Conservation (phyloP, 495 filamentous ascomycete species). For the Podospora comata region DNA sequence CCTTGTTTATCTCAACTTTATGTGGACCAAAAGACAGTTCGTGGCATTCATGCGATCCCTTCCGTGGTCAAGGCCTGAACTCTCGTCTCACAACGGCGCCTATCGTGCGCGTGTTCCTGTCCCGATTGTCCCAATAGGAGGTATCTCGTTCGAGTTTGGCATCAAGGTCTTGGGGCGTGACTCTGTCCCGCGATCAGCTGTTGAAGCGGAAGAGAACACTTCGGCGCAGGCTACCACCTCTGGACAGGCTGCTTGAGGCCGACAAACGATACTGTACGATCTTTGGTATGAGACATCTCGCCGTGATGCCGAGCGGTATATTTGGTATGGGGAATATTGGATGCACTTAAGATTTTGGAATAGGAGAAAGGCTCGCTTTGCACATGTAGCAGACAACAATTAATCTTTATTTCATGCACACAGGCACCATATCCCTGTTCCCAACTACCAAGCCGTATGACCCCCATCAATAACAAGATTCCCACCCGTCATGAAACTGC, state of each 20-base stretch:
- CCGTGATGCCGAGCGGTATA: too few relatives aligned
- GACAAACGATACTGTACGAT: background rate
- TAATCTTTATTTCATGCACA: slow-evolving; percentile 26
- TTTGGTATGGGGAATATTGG: background rate
- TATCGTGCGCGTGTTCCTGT: background rate
- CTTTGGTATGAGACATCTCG: too few relatives aligned
- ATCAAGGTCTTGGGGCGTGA: background rate
- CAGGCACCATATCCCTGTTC: background rate
- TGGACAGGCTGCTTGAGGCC: background rate
- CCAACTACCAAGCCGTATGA: slow-evolving; percentile 47
- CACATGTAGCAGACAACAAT: background rate
- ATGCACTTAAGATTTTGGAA: background rate
- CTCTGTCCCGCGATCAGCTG: background rate
- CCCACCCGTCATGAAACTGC: slow-evolving; percentile 68
- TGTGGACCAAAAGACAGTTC: background rate
- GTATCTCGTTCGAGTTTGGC: background rate
- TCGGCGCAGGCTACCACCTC: background rate
- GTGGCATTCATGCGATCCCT: background rate
- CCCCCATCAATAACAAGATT: slow-evolving; percentile 62
- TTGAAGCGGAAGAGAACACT: background rate
- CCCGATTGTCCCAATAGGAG: background rate
- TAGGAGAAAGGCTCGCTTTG: background rate
- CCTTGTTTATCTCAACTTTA: background rate
- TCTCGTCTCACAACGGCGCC: background rate
- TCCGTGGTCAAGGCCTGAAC: background rate